phyloP scores from a whole-genome alignment of 139 green algal genomes.

The Picochlorum sp. region DNA sequence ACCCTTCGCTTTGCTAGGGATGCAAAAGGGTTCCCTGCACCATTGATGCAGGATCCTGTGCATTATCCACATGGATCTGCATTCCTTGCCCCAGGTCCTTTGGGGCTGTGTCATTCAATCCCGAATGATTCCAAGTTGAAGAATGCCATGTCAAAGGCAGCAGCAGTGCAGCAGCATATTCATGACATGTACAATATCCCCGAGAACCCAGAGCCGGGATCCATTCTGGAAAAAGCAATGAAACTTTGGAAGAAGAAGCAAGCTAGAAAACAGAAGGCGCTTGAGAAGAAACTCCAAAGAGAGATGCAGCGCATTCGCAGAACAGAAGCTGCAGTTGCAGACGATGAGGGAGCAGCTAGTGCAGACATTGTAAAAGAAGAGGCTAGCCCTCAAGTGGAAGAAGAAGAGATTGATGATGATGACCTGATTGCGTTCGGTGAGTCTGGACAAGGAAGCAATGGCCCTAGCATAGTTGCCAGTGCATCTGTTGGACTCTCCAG shows the following conservation, averaged over 20 bases:
- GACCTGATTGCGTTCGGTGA: conserved; percentile 30
- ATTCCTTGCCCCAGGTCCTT: conserved; percentile 69
- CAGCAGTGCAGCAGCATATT: conserved; percentile 35
- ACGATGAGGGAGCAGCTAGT: not conserved
- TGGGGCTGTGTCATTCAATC: conserved; percentile 68
- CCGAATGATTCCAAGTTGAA: conserved; percentile 39
- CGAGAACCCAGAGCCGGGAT: conserved; percentile 47
- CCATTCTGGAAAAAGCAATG: conserved; percentile 46
- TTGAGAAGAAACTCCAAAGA: conserved; percentile 25
- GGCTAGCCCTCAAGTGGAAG: conserved; percentile 8
- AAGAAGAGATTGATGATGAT: conserved; percentile 30
- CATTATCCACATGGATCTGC: conserved; percentile 84
- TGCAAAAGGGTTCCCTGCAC: conserved; percentile 50
- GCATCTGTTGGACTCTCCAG: conserved; percentile 29
- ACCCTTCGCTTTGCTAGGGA: conserved; percentile 63
- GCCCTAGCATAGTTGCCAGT: conserved; percentile 12
- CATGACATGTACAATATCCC: conserved; percentile 68
- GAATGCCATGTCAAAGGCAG: conserved; percentile 45
- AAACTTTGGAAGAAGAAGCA: conserved; percentile 43
- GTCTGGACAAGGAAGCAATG: not conserved
- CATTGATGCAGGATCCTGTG: conserved; percentile 75
- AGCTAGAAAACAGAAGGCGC: conserved; percentile 24
- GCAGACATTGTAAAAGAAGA: not conserved
- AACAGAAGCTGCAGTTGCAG: conserved; percentile 9
- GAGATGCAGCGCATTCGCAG: conserved; percentile 28